A percentile compares a stretch with the other conserved stretches of the same genome.
Conservation (phyloP, 2,329 filamentous ascomycete genomes). For the Colletotrichum filicis region DNA sequence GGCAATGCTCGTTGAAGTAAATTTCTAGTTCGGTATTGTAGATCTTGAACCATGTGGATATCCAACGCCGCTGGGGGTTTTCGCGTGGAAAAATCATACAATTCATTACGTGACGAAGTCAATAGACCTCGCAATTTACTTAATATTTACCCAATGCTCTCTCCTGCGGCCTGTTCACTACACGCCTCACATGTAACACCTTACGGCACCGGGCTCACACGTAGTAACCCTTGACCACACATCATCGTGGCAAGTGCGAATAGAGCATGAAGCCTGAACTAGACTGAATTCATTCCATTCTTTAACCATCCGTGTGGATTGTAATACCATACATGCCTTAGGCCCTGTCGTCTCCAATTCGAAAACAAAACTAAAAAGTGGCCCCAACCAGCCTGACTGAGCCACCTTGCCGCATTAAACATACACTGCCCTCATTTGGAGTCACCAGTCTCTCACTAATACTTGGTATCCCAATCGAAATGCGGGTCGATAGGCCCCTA, state of each 20-base stretch:
- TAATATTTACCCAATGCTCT: neutral
- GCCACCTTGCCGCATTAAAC: neutral
- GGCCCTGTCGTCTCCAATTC: neutral
- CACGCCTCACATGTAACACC: neutral
- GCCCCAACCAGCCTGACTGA: neutral
- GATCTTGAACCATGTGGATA: neutral
- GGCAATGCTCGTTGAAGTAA: too few relatives aligned
- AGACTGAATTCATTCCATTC: conserved; percentile 6
- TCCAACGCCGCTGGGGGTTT: neutral
- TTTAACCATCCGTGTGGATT: neutral
- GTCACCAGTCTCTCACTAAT: neutral
- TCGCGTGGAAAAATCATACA: neutral
- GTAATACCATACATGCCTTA: conserved; percentile 7
- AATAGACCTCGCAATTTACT: neutral
- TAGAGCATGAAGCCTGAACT: neutral
- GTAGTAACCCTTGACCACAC: too few relatives aligned
- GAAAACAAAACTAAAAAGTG: neutral
- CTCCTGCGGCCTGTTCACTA: neutral
- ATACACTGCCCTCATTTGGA: neutral
- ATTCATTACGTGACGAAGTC: neutral
- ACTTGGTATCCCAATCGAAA: neutral
- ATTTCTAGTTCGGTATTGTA: neutral
- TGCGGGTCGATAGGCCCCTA: neutral
- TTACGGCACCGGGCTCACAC: neutral
- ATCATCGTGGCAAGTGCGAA: too few relatives aligned